Evolutionary conservation across 2,329 filamentous ascomycete genomes (phyloP).

Genomic region (Aschersonia sp.): DNA sequence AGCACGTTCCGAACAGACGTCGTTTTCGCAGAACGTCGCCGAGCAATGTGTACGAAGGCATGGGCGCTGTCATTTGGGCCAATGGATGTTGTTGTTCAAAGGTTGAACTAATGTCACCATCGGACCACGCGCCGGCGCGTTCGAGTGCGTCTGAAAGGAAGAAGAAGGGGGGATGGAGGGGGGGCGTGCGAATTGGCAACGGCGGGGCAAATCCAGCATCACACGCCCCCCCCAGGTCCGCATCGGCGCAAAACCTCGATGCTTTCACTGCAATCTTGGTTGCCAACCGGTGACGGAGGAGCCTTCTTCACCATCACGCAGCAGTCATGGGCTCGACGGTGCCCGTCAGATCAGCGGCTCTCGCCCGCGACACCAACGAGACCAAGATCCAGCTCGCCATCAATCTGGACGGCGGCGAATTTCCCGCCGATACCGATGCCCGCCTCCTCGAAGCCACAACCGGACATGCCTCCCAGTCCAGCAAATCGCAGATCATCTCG

Average conservation of each 20-base stretch:
- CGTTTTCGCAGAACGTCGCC: neutral
- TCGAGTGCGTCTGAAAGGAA: too few relatives aligned
- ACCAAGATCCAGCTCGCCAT: constrained; percentile 90
- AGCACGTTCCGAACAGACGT: neutral
- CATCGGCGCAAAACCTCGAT: too few relatives aligned
- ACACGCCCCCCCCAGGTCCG: too few relatives aligned
- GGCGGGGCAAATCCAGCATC: too few relatives aligned
- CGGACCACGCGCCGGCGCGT: too few relatives aligned
- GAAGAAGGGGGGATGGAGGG: too few relatives aligned
- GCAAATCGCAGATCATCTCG: constrained; percentile 71
- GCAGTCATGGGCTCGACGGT: constrained; percentile 12
- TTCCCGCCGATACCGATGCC: constrained; percentile 49
- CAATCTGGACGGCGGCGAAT: constrained; percentile 80
- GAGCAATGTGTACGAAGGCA: neutral
- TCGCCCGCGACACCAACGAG: constrained; percentile 91
- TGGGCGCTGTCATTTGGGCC: neutral
- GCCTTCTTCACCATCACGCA: neutral
- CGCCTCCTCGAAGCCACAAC: constrained; percentile 35
- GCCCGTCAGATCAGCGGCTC: constrained; percentile 50
- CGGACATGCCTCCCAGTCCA: constrained; percentile 71
- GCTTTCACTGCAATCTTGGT: too few relatives aligned
- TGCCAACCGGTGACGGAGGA: neutral
- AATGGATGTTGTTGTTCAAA: too few relatives aligned
- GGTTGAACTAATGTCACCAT: too few relatives aligned
- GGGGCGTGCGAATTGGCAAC: too few relatives aligned